Evolutionary conservation across 2,329 filamentous ascomycete genomes (phyloP).

Genomic region (Fusarium sp.): DNA sequence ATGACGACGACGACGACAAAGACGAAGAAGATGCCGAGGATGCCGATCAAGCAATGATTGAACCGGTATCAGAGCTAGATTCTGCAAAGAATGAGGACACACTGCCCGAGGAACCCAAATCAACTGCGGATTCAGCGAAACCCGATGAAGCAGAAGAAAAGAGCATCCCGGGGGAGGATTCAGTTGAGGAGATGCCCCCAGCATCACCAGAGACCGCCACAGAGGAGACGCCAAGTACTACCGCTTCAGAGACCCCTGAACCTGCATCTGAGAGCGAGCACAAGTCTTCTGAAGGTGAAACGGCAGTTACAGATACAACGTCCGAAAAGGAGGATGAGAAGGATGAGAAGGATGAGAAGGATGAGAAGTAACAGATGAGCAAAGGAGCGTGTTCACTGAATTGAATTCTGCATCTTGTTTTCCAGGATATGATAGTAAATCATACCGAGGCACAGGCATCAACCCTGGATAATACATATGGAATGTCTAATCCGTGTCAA

Average conservation of each 20-base stretch:
- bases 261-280: conserved; percentile 9
- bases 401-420: conserved; percentile 15
- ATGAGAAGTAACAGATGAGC: conserved; percentile 26
- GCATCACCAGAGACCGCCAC: conserved; percentile 8
- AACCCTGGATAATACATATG: conserved; percentile 22
- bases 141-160: conserved; percentile 35
- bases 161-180: conserved; percentile 25
- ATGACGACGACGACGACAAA: conserved; percentile 2
- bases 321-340: conserved; percentile 16
- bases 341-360: conserved; percentile 19
- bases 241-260: conserved; percentile 3
- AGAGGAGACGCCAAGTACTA: conserved; percentile 3
- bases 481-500: not conserved
- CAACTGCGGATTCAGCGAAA: conserved; percentile 15
- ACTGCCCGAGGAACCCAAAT: conserved; percentile 5
- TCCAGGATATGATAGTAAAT: conserved; percentile 7
- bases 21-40: conserved; percentile 26
- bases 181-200: conserved; percentile 1
- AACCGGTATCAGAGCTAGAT: conserved; percentile 34
- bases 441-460: not conserved
- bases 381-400: conserved; percentile 9
- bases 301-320: conserved; percentile 3
- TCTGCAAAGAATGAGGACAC: conserved; percentile 14
- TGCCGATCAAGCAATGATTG: conserved; percentile 42
- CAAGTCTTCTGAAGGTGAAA: conserved; percentile 16